Conservation (phyloP, 1,139 yeast species). For the Lodderomyces parapsilosis region DNA sequence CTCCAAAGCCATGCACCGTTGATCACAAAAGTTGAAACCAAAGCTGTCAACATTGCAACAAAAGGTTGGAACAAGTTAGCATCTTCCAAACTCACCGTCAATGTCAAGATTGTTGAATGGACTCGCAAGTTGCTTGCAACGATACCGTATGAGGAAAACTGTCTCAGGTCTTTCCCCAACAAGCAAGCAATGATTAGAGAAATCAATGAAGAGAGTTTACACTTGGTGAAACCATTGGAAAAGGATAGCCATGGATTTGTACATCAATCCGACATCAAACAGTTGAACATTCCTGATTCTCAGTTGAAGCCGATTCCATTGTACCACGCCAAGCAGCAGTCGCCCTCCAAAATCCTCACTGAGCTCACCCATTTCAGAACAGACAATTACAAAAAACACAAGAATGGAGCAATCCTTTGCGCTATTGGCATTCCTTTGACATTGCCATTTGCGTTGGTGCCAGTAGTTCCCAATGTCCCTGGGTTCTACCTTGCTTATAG, state of each 20-base stretch:
- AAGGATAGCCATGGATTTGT: neutral
- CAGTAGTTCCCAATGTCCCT: constrained; percentile 93
- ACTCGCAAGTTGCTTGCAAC: constrained; percentile 38
- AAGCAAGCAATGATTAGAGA: constrained; percentile 49
- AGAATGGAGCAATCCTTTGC: constrained; percentile 41
- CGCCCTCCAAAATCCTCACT: constrained; percentile 27
- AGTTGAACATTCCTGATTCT: constrained; percentile 26
- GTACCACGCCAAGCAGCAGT: constrained; percentile 41
- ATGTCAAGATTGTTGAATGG: constrained; percentile 36
- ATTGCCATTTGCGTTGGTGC: constrained; percentile 76
- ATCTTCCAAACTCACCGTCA: constrained; percentile 36
- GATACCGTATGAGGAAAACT: constrained; percentile 53
- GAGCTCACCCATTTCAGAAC: constrained; percentile 32
- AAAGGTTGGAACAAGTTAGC: constrained; percentile 48
- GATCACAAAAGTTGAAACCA: constrained; percentile 38
- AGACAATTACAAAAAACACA: constrained; percentile 28
- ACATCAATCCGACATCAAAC: constrained; percentile 30
- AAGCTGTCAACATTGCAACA: constrained; percentile 34
- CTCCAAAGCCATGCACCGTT: constrained; percentile 27
- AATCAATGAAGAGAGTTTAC: constrained; percentile 26
- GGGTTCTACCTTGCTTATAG: constrained; percentile 85
- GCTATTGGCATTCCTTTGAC: constrained; percentile 72
- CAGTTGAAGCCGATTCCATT: constrained; percentile 44
- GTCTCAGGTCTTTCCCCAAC: constrained; percentile 53
- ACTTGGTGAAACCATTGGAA: constrained; percentile 4